Base-by-base conservation (phyloP, 1,284 basidiomycete genomes). In the Cystobasidium pallidum region DNA sequence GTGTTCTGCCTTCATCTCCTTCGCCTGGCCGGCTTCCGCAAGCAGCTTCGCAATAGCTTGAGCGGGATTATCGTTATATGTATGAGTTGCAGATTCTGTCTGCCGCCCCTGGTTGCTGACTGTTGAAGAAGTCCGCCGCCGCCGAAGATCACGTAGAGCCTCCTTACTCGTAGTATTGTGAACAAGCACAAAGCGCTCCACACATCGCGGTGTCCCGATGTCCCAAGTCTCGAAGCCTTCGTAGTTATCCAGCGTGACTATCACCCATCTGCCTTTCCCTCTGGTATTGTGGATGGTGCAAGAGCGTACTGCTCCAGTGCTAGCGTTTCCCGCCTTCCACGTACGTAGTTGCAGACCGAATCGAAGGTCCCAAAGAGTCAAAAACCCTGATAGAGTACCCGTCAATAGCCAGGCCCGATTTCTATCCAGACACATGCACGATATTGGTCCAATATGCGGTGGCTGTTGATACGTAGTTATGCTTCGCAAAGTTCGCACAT, bases 331-430 rank as follows among this genome's bases (percentile, higher is more conserved):
- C 0, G 88, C 88, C 75, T 88, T 86, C 94, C 94, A 97, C 62
- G 88, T 90, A 79, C 90, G 89, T 76, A 98, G 83, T 6, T 91
- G 82, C n/a, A 98, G 83, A 0, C 92, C 92, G 76, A 98, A 98
- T 1, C 95, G 88, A 63, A 94, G 86, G 82, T 99, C 95, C 94
- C 94, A 98, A 0, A 98, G 84, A 2, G 89, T 88, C 7, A 98
- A 82, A 10, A 89, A 86, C 3, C 95, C 95, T 0, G 86, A 86
- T 1, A 89, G 87, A 0, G 94, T 95, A 1, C 92, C 94, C 34
- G 91, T 88, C 6, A 95, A 84, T 41, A 94, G 83, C 95, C 95
- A 98, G 3, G 90, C 86, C 30, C 86, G 86, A 76, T 89, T 90
- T 30, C 87, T 86, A 78, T 94, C 92, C 41, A 92, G 81, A 76